These are phyloP conservation scores for Chlamydomonas eustigma DNA, from an alignment of 139 green algal species.

Conservation along the genomic window DNA sequence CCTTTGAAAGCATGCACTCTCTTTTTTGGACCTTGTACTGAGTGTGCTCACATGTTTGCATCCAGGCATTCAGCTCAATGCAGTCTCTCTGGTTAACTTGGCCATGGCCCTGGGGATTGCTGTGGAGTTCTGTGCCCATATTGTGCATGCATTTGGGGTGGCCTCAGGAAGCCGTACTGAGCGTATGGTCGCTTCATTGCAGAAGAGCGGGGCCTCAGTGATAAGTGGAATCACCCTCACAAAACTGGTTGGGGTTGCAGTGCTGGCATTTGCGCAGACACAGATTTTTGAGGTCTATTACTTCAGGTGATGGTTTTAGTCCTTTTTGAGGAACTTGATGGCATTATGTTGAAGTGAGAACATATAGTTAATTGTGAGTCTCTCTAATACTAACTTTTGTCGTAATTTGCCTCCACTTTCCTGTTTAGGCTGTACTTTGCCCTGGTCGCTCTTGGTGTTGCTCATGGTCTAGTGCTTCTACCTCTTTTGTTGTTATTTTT, in stretches of 20 bases:
- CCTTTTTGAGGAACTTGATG: too few relatives aligned
- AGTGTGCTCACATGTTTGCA: constrained; percentile 9
- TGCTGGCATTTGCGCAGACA: constrained; percentile 72
- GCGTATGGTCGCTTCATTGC: constrained; percentile 39
- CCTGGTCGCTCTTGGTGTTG: constrained; percentile 76
- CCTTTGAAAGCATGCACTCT: too few relatives aligned
- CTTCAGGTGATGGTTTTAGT: constrained; percentile 13
- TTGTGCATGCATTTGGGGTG: constrained; percentile 64
- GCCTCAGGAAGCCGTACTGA: constrained; percentile 16
- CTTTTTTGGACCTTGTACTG: too few relatives aligned
- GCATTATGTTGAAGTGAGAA: too few relatives aligned
- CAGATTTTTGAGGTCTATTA: constrained; percentile 18
- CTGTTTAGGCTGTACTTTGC: constrained; percentile 69
- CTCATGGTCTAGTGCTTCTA: constrained; percentile 85
- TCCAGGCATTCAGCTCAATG: constrained; percentile 56
- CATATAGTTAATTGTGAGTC: too few relatives aligned
- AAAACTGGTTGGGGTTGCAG: constrained; percentile 78
- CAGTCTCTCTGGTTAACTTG: constrained; percentile 76
- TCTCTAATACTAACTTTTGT: background rate
- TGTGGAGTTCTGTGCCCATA: constrained; percentile 81
- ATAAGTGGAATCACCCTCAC: constrained; percentile 81
- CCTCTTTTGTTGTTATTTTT: constrained; percentile 69
- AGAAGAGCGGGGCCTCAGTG: constrained; percentile 60
- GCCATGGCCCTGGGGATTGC: constrained; percentile 74
- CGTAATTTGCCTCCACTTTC: background rate